Base-by-base conservation (phyloP, 164 flowering plant genomes). In the Buxus sempervirens region DNA sequence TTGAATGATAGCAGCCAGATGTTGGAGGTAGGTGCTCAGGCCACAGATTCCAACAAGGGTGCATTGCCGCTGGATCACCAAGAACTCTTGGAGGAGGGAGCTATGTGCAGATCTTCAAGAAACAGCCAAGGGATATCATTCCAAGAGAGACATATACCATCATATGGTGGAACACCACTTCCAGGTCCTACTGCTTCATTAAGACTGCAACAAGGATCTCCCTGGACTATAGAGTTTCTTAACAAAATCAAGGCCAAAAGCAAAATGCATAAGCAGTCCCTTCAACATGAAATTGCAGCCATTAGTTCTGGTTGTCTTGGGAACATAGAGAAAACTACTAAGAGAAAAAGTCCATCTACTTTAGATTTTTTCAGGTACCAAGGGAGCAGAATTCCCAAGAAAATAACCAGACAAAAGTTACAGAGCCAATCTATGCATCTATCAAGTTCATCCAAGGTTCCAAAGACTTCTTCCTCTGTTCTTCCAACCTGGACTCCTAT, bases 221-320 rank as follows among this genome's bases (percentile, higher is more conserved):
- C 98, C 9, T 92, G 97, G 98, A 90, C 93, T 12, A 76, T 81
- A 21, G 96, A 90, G 63, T 92, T 95, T 79, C 90, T 95, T 12
- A 92, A 90, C 77, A 82, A 85, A 80, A 73, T 95, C 61, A 83
- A 82, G 75, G 93, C 89, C 69, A 95, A 88, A 79, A 87, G 86
- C 74, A 85, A 76, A 76, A 65, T 72, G 70, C 87, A 79, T 24
- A 77, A 81, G 72, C 80, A 81, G 63, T 74, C 86, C 56, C 78
- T 80, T 70, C 83, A 84, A 60, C n/a, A 73, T 70, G 75, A 72
- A 55, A 24, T 73, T 62, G 59, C 82, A 70, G 18, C 76, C 45
- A 70, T 83, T 74, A 62, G 32, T 72, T 75, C 67, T 48, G 78
- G 74, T 48, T 67, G 63, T 67, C 55, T 74, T 19, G 76, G 81